Evolutionary conservation across 495 filamentous ascomycete genomes (phyloP).

Genomic region (Emericellopsis terricola): DNA sequence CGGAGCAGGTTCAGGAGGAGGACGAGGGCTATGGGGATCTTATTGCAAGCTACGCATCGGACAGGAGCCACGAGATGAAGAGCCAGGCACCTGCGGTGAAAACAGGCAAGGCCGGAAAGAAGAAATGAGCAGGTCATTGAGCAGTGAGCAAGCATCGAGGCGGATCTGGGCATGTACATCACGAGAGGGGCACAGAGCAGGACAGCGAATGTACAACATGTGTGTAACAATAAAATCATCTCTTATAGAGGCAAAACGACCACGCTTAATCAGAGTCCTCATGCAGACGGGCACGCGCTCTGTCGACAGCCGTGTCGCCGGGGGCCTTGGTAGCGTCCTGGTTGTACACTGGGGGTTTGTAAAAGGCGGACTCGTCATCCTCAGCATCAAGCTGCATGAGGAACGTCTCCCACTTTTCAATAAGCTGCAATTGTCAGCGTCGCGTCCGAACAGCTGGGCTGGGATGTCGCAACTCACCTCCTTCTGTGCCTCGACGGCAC

Average conservation of each 20-base stretch:
- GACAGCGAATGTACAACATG: too few species aligned
- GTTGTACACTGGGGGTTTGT: conserved; percentile 38
- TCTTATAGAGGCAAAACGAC: too few species aligned
- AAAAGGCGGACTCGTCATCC: conserved; percentile 69
- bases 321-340: conserved; percentile 15
- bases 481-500: conserved; percentile 94
- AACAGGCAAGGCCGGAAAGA: neutral
- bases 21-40: neutral
- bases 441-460: conserved; percentile 5
- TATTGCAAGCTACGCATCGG: neutral
- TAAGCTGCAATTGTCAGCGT: conserved; percentile 42
- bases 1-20: conserved; percentile 4
- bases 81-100: too few species aligned
- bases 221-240: too few species aligned
- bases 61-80: too few species aligned
- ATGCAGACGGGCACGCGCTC: conserved; percentile 29
- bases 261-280: conserved; percentile 32
- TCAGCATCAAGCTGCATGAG: conserved; percentile 86
- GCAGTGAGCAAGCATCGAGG: too few species aligned
- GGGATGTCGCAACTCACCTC: conserved; percentile 43
- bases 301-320: conserved; percentile 29
- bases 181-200: too few species aligned
- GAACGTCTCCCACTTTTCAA: conserved; percentile 98
- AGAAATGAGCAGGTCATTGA: too few species aligned
- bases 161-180: too few species aligned